Evolutionary conservation across 306 rosid genomes (phyloP), one percentile per base, ranked within the genome.

Genomic region (Castanea sativa): DNA sequence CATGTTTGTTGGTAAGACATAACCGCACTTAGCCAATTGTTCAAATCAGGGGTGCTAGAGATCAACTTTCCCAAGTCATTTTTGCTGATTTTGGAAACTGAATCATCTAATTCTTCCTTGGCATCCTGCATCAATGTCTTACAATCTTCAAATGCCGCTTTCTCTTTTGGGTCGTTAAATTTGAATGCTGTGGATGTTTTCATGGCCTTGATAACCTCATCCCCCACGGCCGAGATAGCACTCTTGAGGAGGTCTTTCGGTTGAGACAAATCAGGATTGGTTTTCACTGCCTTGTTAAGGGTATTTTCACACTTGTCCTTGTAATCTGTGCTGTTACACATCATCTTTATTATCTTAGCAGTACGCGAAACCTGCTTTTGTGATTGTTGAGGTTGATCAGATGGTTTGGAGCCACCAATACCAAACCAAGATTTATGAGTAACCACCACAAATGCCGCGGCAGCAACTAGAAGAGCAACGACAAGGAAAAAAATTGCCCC

Each of bases 11-110:
- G 93, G 81, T 90, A 95, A 19, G 97, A 81, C 60, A 91, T 93
- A 15, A 91, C 96, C 2, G 97, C 98, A 74, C 99, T 95, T 0
- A 95, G 73, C 97, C 98, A 95, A 60, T 86, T 90, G 83, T 90
- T 89, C 12, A 95, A 58, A 41, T 88, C 89, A n/a, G 91, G 87
- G 0, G 86, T 35, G 30, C 29, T 81, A 0, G 76, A 1, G 16
- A 85, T 4, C 8, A 90, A 51, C 10, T 55, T 79, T 14, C 79
- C 82, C 4, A 82, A 0, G 1, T 65, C 82, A 5, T 25, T 30
- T 0, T 3, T 59, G 0, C 38, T 25, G 1, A 89, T 67, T 58
- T 73, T 73, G 5, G 78, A 71, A 1, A 81, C 56, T 0, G 98
- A 82, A 7, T 76, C 56, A 18, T 29, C 78, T 1, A 95, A 57